A percentile compares a stretch with the other conserved stretches of the same genome.
phyloP scores from a whole-genome alignment of 2,329 filamentous ascomycete genomes.

The Myriosclerotinia duriaeana region DNA sequence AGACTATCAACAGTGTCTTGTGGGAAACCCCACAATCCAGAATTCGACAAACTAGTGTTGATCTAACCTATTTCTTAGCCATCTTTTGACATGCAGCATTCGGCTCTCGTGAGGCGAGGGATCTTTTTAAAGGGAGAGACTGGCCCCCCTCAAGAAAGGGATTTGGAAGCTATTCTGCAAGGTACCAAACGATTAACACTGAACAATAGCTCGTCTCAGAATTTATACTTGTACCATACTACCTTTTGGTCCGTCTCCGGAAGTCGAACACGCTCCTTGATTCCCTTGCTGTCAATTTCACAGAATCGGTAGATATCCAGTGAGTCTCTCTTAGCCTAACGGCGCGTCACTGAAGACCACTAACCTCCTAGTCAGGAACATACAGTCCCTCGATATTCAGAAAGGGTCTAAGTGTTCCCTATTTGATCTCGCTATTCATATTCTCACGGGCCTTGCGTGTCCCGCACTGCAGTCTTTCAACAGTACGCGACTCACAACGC shows the following conservation, averaged over 20 bases:
- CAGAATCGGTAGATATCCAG: slow-evolving; percentile 9
- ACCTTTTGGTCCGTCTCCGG: background rate
- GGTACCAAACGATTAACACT: slow-evolving; percentile 25
- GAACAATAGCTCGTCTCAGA: slow-evolving; percentile 24
- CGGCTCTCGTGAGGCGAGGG: slow-evolving; percentile 21
- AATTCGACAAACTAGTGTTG: slow-evolving; percentile 25
- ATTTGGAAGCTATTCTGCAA: slow-evolving; percentile 31
- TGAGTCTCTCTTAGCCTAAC: slow-evolving; percentile 13
- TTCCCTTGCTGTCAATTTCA: slow-evolving; percentile 17
- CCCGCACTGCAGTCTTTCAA: slow-evolving; percentile 12
- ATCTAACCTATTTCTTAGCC: slow-evolving; percentile 29
- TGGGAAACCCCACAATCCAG: slow-evolving; percentile 29
- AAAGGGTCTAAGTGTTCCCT: background rate
- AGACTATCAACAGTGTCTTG: slow-evolving; percentile 23
- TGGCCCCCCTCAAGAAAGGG: slow-evolving; percentile 33
- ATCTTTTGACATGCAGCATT: slow-evolving; percentile 23
- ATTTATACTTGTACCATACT: slow-evolving; percentile 18
- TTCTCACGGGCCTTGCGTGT: slow-evolving; percentile 27
- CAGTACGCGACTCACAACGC: slow-evolving; percentile 31
- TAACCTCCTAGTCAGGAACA: background rate
- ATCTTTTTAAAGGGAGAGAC: slow-evolving; percentile 28
- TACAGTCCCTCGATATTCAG: background rate
- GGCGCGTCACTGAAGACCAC: slow-evolving; percentile 12
- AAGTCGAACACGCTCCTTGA: slow-evolving; percentile 11
- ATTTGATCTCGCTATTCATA: slow-evolving; percentile 26